Conservation (phyloP, 345 rosid species). For the Capsella bursapastoris region DNA sequence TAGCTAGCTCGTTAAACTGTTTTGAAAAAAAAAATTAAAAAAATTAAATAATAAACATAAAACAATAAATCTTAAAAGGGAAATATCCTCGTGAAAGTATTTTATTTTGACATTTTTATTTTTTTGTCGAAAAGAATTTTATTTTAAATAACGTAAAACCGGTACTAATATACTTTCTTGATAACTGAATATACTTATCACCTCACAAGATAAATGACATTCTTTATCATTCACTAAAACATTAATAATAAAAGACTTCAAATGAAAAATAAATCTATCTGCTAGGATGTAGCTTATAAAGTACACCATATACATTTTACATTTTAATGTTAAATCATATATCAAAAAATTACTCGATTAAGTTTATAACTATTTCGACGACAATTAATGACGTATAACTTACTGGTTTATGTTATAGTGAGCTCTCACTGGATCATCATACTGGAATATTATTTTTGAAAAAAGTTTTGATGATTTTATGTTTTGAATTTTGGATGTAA, state of each 20-base stretch:
- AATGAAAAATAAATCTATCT: background rate
- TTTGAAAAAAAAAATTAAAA: background rate
- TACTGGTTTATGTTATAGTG: too few relatives aligned
- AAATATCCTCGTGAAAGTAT: background rate
- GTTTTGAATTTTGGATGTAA: too few relatives aligned
- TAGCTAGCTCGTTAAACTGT: background rate
- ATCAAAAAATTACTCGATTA: background rate
- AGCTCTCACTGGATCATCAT: too few relatives aligned
- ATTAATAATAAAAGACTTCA: too few relatives aligned
- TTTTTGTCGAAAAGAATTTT: background rate
- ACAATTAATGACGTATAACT: too few relatives aligned
- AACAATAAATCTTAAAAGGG: too few relatives aligned
- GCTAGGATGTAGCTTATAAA: background rate
- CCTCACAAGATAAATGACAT: background rate
- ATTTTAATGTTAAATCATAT: too few relatives aligned
- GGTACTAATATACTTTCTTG: background rate
- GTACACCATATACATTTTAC: background rate
- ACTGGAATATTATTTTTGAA: too few relatives aligned
- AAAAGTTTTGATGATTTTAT: too few relatives aligned
- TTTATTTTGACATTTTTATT: too few relatives aligned
- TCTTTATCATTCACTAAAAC: background rate
- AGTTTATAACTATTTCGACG: background rate
- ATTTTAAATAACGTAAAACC: background rate
- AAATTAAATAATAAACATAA: too few relatives aligned
- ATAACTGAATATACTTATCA: background rate